These are phyloP conservation scores for Penicillium verrucosum DNA, from an alignment of 2,329 filamentous ascomycete genomes.

Conservation along the genomic window DNA sequence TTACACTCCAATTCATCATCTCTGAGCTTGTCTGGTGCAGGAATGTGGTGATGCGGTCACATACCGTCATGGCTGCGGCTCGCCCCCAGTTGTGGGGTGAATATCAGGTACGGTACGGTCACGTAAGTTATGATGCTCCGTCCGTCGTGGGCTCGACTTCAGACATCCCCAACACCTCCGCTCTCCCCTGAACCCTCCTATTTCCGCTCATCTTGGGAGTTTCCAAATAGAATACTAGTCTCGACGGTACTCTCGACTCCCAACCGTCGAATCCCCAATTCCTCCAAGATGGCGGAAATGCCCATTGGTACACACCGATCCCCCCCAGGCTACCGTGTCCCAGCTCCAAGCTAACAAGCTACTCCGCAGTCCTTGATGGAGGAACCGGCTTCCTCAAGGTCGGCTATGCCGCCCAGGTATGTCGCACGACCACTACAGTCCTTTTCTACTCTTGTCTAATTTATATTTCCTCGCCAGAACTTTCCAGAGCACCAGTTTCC, in stretches of 20 bases:
- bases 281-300: constrained; percentile 46
- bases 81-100: constrained; percentile 15
- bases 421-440: constrained; percentile 17
- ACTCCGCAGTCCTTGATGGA: constrained; percentile 84
- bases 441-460: constrained; percentile 4
- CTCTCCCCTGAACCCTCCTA: constrained; percentile 17
- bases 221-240: constrained; percentile 4
- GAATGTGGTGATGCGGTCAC: constrained; percentile 13
- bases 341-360: constrained; percentile 30
- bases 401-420: constrained; percentile 87
- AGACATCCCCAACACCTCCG: constrained; percentile 19
- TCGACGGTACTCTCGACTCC: not conserved
- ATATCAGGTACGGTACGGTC: constrained; percentile 24
- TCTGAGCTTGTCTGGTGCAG: not conserved
- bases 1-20: not conserved
- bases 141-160: constrained; percentile 20
- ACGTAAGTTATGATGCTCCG: constrained; percentile 29
- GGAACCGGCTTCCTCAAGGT: constrained; percentile 99
- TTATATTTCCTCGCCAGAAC: constrained; percentile 58
- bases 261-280: constrained; percentile 6
- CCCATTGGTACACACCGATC: constrained; percentile 45
- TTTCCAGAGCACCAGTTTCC: constrained; percentile 99
- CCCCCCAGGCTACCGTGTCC: constrained; percentile 22
- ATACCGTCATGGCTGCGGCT: constrained; percentile 16
- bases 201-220: constrained; percentile 17